A percentile compares a stretch with the other conserved stretches of the same genome.
Conservation (phyloP, 2,329 filamentous ascomycete genomes). For the Myriosclerotinia duriaeana region DNA sequence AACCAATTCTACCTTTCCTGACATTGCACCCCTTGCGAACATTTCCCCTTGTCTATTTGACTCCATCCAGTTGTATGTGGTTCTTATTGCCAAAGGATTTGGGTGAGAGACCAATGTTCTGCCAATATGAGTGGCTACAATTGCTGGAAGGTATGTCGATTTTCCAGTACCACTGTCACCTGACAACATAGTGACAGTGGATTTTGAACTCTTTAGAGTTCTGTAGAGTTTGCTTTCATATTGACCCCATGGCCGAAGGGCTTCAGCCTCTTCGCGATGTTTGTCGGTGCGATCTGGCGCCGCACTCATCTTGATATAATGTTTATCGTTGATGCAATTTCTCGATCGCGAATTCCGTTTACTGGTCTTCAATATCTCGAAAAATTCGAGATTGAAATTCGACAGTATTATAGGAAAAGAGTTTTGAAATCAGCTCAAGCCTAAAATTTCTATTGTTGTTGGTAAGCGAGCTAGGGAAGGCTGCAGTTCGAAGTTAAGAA, state of each 20-base stretch:
- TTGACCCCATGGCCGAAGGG: not conserved
- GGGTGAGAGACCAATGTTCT: not conserved
- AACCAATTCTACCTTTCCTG: not conserved
- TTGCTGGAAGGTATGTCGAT: slow-evolving; percentile 4
- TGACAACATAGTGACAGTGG: not conserved
- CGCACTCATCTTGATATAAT: too few species aligned
- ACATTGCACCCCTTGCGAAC: not conserved
- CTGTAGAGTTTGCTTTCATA: not conserved
- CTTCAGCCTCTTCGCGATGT: not conserved
- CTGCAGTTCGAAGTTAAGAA: too few species aligned
- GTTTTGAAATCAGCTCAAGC: too few species aligned
- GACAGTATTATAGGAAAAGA: too few species aligned
- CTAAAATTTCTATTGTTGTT: too few species aligned
- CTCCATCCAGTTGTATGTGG: not conserved
- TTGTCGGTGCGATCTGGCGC: too few species aligned
- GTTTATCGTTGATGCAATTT: too few species aligned
- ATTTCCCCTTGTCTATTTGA: not conserved
- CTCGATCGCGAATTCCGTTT: too few species aligned
- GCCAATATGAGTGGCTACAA: not conserved
- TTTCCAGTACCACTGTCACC: not conserved
- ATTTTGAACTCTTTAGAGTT: not conserved
- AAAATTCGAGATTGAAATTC: too few species aligned
- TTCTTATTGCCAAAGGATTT: not conserved
- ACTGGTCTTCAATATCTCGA: too few species aligned
- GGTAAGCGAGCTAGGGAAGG: too few species aligned